Base-by-base conservation (phyloP, 139 green algal genomes). In the Pycnococcus provasolii region DNA sequence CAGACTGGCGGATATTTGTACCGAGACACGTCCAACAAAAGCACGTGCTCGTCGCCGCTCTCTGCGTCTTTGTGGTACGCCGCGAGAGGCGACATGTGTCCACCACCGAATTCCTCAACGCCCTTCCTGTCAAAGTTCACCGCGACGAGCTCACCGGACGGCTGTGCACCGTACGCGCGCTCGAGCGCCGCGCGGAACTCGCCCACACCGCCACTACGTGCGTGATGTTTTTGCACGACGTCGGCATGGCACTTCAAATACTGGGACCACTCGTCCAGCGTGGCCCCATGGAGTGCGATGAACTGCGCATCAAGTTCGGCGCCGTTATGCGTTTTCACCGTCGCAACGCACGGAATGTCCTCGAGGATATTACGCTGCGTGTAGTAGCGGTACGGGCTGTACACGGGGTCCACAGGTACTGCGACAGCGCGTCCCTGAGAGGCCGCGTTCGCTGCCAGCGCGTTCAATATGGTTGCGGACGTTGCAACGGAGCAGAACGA, bases 1-100 rank as follows among this genome's bases (percentile, higher is more conserved):
- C 7, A 60, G 15, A 60, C 53, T 5, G 8, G 8, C 53, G 53
- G 53, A n/a, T 60, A 60, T 26, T 60, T 60, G 53, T 60, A 60
- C 53, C 53, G 5, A 15, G 53, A 60, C 8, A 60, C 53, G 53
- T 60, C 53, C 53, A 37, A 7, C 4, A 60, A 6, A n/a, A 60
- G 53, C 15, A 60, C 26, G 26, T 26, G 26, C 26, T 26, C 26
- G 26, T 26, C 26, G 26, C 26, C 8, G 15, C 6, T 15, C 15
- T 60, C 53, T 4, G 53, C 53, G 53, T 15, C 13, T 4, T 60
- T 26, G 53, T 60, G 15, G 53, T 60, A 60, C 53, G 53, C 53
- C 15, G 6, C 53, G 53, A 60, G 39, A 15, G 53, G 53, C 4
- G 6, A 39, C 53, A 60, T 60, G 53, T 60, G 53, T 15, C 53